Conservation (phyloP, 108 stramenopile species). For the Skeletonema costatum region DNA sequence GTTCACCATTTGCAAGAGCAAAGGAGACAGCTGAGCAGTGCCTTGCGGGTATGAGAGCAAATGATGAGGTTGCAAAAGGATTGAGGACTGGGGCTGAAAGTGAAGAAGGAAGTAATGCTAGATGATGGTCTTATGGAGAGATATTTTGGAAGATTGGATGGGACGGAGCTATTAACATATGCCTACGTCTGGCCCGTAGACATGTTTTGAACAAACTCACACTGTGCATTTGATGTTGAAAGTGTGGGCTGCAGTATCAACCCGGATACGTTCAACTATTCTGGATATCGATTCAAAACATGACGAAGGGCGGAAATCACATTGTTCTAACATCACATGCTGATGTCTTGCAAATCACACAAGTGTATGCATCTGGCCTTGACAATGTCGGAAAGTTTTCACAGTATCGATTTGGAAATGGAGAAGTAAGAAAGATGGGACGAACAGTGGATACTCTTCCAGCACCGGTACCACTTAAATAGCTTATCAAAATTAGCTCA, state of each 20-base stretch:
- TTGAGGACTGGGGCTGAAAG: slow-evolving; percentile 51
- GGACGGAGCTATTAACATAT: slow-evolving; percentile 63
- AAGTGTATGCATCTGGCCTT: slow-evolving; percentile 72
- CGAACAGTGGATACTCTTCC: slow-evolving; percentile 50
- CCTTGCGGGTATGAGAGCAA: slow-evolving; percentile 36
- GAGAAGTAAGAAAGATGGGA: slow-evolving; percentile 75
- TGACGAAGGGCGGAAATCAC: slow-evolving; percentile 37
- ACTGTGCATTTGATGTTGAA: slow-evolving; percentile 80
- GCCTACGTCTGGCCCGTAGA: slow-evolving; percentile 86
- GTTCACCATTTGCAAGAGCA: slow-evolving; percentile 84
- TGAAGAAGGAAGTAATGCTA: slow-evolving; percentile 47
- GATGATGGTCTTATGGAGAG: slow-evolving; percentile 81
- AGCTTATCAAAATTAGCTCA: no score
- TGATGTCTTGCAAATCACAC: slow-evolving; percentile 84
- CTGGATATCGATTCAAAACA: slow-evolving; percentile 52
- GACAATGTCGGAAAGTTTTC: slow-evolving; percentile 79
- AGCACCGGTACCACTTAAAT: slow-evolving; percentile 34
- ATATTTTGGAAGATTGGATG: slow-evolving; percentile 81
- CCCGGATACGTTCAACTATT: slow-evolving; percentile 62
- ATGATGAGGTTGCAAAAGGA: slow-evolving; percentile 36
- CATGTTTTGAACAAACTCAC: slow-evolving; percentile 64
- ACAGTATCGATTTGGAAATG: slow-evolving; percentile 83
- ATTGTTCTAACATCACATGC: slow-evolving; percentile 82
- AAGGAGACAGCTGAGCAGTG: slow-evolving; percentile 76
- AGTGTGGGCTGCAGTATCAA: slow-evolving; percentile 80